These are phyloP conservation scores for Colletotrichum salicis DNA, from an alignment of 2,329 filamentous ascomycete species.

Conservation along the genomic window DNA sequence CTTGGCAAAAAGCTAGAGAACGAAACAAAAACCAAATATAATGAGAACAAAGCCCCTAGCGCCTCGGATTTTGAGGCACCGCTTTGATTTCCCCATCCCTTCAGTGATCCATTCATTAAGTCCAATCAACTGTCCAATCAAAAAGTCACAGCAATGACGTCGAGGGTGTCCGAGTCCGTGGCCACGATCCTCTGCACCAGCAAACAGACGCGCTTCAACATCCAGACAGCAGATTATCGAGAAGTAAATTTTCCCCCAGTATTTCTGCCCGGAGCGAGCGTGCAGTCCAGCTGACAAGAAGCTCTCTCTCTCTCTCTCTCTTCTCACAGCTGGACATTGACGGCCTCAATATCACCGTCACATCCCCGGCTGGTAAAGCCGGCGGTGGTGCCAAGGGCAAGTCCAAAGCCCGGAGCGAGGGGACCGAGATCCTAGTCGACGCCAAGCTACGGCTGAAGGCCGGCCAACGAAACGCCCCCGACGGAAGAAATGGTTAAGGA, in stretches of 20 bases:
- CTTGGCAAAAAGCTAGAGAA: neutral
- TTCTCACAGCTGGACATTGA: slow-evolving; percentile 70
- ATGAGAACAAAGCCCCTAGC: neutral
- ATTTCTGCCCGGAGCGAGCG: neutral
- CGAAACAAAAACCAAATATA: neutral
- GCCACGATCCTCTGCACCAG: slow-evolving; percentile 70
- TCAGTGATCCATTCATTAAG: neutral
- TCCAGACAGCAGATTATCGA: slow-evolving; percentile 62
- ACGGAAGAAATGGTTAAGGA: slow-evolving; percentile 84
- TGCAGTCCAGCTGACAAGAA: neutral
- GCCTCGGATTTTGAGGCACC: neutral
- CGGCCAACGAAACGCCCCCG: slow-evolving; percentile 78
- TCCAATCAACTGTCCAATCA: neutral
- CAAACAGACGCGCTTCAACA: slow-evolving; percentile 75
- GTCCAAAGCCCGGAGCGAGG: slow-evolving; percentile 54
- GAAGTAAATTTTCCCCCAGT: slow-evolving; percentile 55
- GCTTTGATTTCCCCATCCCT: neutral
- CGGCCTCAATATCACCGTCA: slow-evolving; percentile 76
- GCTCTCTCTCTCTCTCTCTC: slow-evolving; percentile 42
- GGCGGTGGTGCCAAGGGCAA: slow-evolving; percentile 60
- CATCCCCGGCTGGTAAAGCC: slow-evolving; percentile 50
- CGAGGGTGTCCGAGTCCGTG: slow-evolving; percentile 60
- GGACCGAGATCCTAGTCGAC: slow-evolving; percentile 75
- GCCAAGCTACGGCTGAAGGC: slow-evolving; percentile 78
- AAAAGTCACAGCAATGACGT: slow-evolving; percentile 50